Evolutionary conservation across 352 stramenopile species (phyloP), one percentile per base, ranked within the genome.

Genomic region (Globisporangium iwayamae): DNA sequence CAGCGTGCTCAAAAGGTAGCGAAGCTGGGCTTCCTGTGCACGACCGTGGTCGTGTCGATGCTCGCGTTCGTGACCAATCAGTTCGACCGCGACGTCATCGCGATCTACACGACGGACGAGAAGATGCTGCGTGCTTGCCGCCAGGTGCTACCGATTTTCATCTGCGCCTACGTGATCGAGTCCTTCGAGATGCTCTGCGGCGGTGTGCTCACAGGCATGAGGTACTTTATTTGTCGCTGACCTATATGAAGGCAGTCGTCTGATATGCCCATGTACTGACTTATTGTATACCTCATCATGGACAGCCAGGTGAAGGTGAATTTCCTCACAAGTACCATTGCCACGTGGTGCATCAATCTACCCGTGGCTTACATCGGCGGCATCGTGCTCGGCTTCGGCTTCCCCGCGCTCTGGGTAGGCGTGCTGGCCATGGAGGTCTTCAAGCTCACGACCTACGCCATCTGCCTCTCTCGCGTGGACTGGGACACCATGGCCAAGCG

Each of bases 151-250:
- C 73, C 83, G 13, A 68, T 90, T 38, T 90, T 90, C 54, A 71
- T 90, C 30, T 60, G 63, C 25, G 79, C 79, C 2, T 92, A 83
- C 60, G 69, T 83, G 22, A 63, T 92, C 55, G 78, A 92, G 60
- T 76, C 83, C 11, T 46, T 89, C 28, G 79, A 92, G 67, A 81
- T 90, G 59, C 69, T 89, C 4, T 72, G 76, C 25, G 71, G 72
- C 39, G 71, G 79, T 13, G 75, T 83, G 47, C 68, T 92, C 52
- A 90, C 79, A 18, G 83, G 81, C 50, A 90, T 92, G 81, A 85
- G 83, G 75, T 87, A 22, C 20, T 25, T 3, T 50, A 18, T 30
- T 8, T 36, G 32, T 36, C 32, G 32, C 32, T 10, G 13, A 38
- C 13, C 30, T n/a, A 14, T 14, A 13, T 28, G 16, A 38, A 38